These are phyloP conservation scores for Pleurozium schreberi DNA, from an alignment of 225 moss, liverwort and hornwort genomes.

Conservation along the genomic window DNA sequence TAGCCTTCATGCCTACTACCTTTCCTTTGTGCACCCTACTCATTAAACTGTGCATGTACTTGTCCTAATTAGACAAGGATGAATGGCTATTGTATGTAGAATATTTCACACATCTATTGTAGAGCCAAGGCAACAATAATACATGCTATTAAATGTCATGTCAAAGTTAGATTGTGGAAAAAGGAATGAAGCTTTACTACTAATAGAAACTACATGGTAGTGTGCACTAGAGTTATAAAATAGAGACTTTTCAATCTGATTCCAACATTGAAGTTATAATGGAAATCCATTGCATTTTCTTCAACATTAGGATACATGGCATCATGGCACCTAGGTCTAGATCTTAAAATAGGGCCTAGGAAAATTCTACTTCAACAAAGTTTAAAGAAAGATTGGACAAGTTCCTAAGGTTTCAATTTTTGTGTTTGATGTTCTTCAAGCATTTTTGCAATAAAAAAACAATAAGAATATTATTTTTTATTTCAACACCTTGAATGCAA, in stretches of 20 bases:
- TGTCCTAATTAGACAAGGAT: not conserved
- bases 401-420: fast-evolving
- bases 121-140: fast-evolving
- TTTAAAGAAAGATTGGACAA: not conserved
- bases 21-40: fast-evolving
- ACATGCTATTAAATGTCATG: not conserved
- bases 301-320: not conserved
- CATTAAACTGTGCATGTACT: not conserved
- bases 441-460: fast-evolving
- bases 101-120: not conserved
- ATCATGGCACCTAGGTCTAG: fast-evolving
- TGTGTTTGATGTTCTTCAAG: not conserved
- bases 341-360: fast-evolving
- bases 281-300: not conserved
- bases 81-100: not conserved
- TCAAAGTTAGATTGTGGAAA: not conserved
- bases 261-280: no score
- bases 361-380: not conserved
- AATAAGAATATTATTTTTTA: not conserved
- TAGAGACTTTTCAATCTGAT: no score
- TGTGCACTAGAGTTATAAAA: not conserved
- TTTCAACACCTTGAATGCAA: not conserved
- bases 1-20: not conserved
- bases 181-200: not conserved
- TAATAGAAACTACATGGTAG: fast-evolving